phyloP scores from a whole-genome alignment of 257 asterid genomes.

The Plantago major region DNA sequence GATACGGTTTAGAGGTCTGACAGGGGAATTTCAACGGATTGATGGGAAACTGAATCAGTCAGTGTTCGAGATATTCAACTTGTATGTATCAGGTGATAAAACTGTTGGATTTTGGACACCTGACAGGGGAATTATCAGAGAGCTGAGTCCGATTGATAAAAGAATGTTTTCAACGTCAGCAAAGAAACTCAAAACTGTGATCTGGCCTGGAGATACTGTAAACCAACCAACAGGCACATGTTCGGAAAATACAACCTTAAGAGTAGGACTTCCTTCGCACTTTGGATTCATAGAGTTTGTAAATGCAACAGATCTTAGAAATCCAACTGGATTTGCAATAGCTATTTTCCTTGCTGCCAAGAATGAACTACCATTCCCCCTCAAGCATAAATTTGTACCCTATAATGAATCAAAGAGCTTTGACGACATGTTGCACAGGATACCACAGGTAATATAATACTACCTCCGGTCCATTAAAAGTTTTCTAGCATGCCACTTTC shows the following conservation, averaged over 20 bases:
- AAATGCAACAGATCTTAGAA: neutral
- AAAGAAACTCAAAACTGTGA: conserved; percentile 23
- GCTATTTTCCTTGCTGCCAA: conserved; percentile 32
- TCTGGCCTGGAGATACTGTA: conserved; percentile 53
- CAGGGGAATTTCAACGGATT: conserved; percentile 30
- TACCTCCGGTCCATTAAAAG: too few relatives aligned
- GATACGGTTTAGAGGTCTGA: conserved; percentile 33
- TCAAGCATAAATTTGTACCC: conserved; percentile 14
- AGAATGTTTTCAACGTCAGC: conserved; percentile 20
- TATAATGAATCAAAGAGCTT: conserved; percentile 20
- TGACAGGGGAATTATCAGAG: conserved; percentile 28
- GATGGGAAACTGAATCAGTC: conserved; percentile 30
- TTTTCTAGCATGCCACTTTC: too few relatives aligned
- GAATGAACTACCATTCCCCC: conserved; percentile 14
- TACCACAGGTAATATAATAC: conserved; percentile 19
- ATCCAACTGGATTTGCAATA: conserved; percentile 34
- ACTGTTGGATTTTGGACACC: conserved; percentile 40
- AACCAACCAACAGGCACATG: conserved; percentile 31
- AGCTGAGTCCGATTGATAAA: conserved; percentile 1
- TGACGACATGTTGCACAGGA: conserved; percentile 15
- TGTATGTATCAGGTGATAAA: conserved; percentile 38
- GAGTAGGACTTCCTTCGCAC: conserved; percentile 37
- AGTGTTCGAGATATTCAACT: conserved; percentile 37
- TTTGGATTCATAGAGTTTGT: conserved; percentile 37
- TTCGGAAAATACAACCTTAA: conserved; percentile 22